Evolutionary conservation across 2,329 filamentous ascomycete species (phyloP), one percentile per base, ranked within the genome.

Genomic region (Chaetothyriales sp.): DNA sequence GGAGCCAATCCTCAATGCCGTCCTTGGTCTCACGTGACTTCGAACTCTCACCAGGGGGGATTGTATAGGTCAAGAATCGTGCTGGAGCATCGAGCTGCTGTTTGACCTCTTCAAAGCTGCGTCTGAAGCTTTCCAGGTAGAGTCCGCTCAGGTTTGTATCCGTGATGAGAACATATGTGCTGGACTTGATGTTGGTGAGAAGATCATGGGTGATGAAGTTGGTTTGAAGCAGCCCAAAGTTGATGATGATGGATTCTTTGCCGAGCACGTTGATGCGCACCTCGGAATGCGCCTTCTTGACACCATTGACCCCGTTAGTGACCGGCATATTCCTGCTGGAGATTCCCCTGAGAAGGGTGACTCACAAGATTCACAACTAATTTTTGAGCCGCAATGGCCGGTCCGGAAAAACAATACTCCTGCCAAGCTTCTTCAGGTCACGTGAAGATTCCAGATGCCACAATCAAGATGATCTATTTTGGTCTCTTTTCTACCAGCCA

Each of bases 1-100:
- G 75, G 79, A 98, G 83, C 92, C 92, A 98, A 68, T 98, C 92
- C 67, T 98, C 92, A 49, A 98, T 89, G 61, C 90, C 84, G 45
- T 84, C 89, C 69, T 96, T 96, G 49, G 89, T 95, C 65, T 88
- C 83, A 57, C 92, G 80, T 59, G 86, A 86, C 69, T 98, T 98
- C 49, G 89, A 95, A 53, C 81, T 86, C 71, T 98, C 92, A 53
- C 92, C 92, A 0, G 92, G 92, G 1, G 88, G 81, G 53, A 95
- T 88, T 59, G 80, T 76, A 67, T 95, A 92, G 46, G 84, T 84
- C 56, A 98, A 78, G 25, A 98, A 78, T 43, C 89, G 81, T 50
- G 70, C 64, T 47, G 73, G 62, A 54, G 63, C 70, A 45, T 73
- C 68, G 43, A 63, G 60, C 44, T 50, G 44, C 20, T 51, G 42